A percentile compares a stretch with the other conserved stretches of the same genome.
These are phyloP conservation scores for Choricystis sp. DNA, from an alignment of 139 green algal genomes.

Conservation along the genomic window DNA sequence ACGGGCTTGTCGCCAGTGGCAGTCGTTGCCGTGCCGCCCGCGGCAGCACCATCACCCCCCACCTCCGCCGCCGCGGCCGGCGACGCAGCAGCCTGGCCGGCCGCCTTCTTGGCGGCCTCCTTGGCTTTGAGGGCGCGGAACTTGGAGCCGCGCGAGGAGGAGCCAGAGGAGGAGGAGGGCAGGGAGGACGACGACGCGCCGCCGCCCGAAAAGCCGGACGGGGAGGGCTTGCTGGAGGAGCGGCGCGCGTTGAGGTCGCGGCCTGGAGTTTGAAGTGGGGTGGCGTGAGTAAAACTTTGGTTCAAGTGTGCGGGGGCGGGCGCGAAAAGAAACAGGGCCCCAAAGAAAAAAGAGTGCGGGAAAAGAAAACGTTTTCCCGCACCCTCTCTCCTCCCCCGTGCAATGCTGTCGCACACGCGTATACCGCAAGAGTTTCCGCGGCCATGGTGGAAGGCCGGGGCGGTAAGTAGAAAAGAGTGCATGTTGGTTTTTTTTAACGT, in stretches of 20 bases:
- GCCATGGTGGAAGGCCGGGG: too few species aligned
- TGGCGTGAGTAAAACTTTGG: too few species aligned
- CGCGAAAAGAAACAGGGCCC: too few species aligned
- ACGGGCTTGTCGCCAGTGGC: not conserved
- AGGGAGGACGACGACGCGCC: not conserved
- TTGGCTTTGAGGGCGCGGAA: conserved; percentile 55
- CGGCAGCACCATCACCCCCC: too few species aligned
- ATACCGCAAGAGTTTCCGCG: too few species aligned
- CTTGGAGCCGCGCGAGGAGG: conserved; percentile 21
- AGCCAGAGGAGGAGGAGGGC: not conserved
- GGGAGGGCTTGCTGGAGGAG: conserved; percentile 7
- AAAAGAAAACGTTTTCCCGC: not conserved
- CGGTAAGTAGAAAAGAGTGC: not conserved
- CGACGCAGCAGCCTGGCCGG: not conserved
- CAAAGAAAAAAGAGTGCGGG: too few species aligned
- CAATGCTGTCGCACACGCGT: conserved; percentile 9
- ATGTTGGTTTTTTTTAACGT: conserved; percentile 1
- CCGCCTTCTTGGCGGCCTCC: conserved; percentile 54
- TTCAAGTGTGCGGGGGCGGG: too few species aligned
- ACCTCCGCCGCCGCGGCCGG: not conserved
- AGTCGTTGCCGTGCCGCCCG: too few species aligned
- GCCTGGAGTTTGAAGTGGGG: conserved; percentile 12
- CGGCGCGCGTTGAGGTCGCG: conserved; percentile 32
- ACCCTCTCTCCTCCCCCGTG: not conserved
- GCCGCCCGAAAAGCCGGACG: not conserved